These are phyloP conservation scores for Linum usitatissimum DNA, from an alignment of 345 rosid species.

Conservation along the genomic window DNA sequence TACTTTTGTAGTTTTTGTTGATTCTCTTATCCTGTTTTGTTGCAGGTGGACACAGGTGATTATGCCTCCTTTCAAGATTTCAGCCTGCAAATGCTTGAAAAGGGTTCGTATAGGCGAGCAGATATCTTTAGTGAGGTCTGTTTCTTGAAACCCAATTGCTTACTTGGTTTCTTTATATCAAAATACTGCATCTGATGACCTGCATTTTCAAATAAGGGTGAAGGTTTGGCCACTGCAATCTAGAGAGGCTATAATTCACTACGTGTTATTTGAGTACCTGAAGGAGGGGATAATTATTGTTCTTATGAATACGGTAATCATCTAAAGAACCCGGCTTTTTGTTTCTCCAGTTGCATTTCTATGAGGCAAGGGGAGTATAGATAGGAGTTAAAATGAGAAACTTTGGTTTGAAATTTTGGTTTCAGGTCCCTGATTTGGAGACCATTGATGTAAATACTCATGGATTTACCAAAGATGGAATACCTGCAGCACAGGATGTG, in stretches of 20 bases:
- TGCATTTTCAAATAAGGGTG: conserved; percentile 44
- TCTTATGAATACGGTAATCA: conserved; percentile 57
- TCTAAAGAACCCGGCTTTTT: not conserved
- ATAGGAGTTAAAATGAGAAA: not conserved
- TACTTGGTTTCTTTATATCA: conserved; percentile 7
- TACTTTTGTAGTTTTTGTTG: not conserved
- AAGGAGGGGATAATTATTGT: conserved; percentile 59
- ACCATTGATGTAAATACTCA: conserved; percentile 39
- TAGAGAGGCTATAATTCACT: conserved; percentile 76
- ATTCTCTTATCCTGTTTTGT: conserved; percentile 1
- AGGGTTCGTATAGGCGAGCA: conserved; percentile 57
- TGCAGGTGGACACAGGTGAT: conserved; percentile 80
- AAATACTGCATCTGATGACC: conserved; percentile 4
- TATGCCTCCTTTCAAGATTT: conserved; percentile 63
- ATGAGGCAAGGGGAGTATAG: not conserved
- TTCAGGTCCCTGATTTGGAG: conserved; percentile 59
- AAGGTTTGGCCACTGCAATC: conserved; percentile 88
- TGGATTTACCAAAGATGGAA: conserved; percentile 40
- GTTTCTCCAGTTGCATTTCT: not conserved
- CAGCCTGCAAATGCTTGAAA: conserved; percentile 40
- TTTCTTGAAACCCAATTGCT: conserved; percentile 9
- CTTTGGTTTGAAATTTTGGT: conserved; percentile 9
- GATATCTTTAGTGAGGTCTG: conserved; percentile 63
- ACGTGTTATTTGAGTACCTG: conserved; percentile 51
- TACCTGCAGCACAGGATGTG: conserved; percentile 57